Percentiles rank a stretch among this genome's conserved stretches.
Conservation (phyloP, 176 grass and related monocot species). For the Secale cereale region DNA sequence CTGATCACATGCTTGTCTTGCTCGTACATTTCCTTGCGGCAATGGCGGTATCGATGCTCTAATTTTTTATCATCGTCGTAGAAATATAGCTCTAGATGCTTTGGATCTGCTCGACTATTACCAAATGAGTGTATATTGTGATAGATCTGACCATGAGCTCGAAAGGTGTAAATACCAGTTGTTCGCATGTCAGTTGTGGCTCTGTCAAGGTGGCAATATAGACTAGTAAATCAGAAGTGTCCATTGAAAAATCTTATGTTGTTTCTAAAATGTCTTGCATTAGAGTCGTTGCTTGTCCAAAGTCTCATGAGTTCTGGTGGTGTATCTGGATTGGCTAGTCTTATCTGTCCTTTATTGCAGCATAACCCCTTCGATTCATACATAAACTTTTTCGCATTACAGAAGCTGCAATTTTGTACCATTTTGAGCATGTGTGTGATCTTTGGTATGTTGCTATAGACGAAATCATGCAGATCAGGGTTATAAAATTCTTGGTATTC, state of each 20-base stretch:
- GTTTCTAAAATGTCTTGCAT: background rate
- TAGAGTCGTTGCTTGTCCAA: background rate
- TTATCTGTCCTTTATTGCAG: background rate
- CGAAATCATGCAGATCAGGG: background rate
- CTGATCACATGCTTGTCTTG: background rate
- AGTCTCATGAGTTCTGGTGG: background rate
- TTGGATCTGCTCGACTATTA: background rate
- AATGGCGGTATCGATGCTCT: background rate
- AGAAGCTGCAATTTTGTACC: background rate
- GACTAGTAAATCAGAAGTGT: background rate
- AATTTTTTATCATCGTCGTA: background rate
- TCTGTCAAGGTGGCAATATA: background rate
- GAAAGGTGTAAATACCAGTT: background rate
- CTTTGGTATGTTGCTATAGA: background rate
- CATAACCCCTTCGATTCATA: background rate
- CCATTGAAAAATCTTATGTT: conserved; percentile 1
- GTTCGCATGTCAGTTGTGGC: background rate
- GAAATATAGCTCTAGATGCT: background rate
- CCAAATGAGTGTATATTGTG: background rate
- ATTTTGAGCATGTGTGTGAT: background rate
- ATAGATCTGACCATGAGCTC: background rate
- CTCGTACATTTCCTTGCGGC: background rate
- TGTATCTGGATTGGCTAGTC: background rate
- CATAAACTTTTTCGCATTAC: background rate
- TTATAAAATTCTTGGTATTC: background rate